These are phyloP conservation scores for Cercospora sp. DNA, from an alignment of 2,329 filamentous ascomycete species.

Conservation along the genomic window DNA sequence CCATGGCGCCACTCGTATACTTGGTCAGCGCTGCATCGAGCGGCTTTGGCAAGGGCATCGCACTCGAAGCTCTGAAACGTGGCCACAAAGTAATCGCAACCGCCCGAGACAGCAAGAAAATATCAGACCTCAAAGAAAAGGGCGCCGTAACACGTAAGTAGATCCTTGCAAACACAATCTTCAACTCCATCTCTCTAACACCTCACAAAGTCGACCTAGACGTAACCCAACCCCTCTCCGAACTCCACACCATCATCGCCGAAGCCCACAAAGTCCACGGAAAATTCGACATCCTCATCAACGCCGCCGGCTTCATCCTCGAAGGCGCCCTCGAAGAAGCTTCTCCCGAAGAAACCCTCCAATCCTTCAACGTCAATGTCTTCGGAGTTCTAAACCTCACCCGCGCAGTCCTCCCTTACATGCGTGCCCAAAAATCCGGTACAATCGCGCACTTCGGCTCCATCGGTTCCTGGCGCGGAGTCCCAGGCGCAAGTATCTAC, in stretches of 20 bases:
- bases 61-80: slow-evolving; percentile 45
- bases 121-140: slow-evolving; percentile 22
- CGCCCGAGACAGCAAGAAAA: slow-evolving; percentile 42
- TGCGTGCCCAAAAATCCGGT: slow-evolving; percentile 28
- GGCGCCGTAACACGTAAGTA: slow-evolving; percentile 21
- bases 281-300: slow-evolving; percentile 45
- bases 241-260: slow-evolving; percentile 41
- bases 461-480: slow-evolving; percentile 49
- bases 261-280: slow-evolving; percentile 40
- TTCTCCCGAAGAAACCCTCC: slow-evolving; percentile 22
- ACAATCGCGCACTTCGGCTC: slow-evolving; percentile 45
- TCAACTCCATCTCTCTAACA: too few relatives aligned
- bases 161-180: background rate
- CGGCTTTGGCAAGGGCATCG: slow-evolving; percentile 50
- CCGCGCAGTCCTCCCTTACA: slow-evolving; percentile 30
- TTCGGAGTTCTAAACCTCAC: slow-evolving; percentile 30
- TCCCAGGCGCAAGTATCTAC: slow-evolving; percentile 43
- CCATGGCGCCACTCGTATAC: slow-evolving; percentile 23
- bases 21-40: slow-evolving; percentile 48
- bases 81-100: slow-evolving; percentile 51
- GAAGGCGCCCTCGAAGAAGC: slow-evolving; percentile 27
- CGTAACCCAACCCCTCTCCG: slow-evolving; percentile 43
- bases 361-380: slow-evolving; percentile 31
- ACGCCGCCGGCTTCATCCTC: slow-evolving; percentile 43
- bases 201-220: slow-evolving; percentile 35